These are phyloP conservation scores for Vanderwaltozyma tropicalis DNA, from an alignment of 805 yeast genomes.

Conservation along the genomic window DNA sequence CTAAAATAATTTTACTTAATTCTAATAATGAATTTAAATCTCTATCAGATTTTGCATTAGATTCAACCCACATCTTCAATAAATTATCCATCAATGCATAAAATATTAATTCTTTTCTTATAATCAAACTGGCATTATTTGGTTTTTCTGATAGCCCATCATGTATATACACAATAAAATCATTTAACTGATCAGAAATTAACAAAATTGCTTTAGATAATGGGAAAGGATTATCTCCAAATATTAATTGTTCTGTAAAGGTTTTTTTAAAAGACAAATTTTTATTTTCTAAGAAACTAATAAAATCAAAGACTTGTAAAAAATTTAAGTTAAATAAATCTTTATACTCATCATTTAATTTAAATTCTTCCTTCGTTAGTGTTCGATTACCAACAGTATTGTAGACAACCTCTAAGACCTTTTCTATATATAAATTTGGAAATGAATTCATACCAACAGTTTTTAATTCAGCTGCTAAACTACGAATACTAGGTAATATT, in stretches of 20 bases:
- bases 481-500: too few relatives aligned
- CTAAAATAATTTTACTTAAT: slow-evolving; percentile 31
- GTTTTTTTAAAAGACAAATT: slow-evolving; percentile 52
- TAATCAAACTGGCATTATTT: slow-evolving; percentile 6
- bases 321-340: slow-evolving; percentile 13
- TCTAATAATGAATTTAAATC: slow-evolving; percentile 45
- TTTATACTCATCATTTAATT: slow-evolving; percentile 5
- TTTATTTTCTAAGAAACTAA: slow-evolving; percentile 44
- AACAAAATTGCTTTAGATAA: slow-evolving; percentile 31
- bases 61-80: slow-evolving; percentile 53
- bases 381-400: not conserved
- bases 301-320: slow-evolving; percentile 43
- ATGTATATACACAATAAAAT: not conserved
- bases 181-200: slow-evolving; percentile 24
- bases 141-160: not conserved
- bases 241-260: slow-evolving; percentile 54
- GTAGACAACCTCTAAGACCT: not conserved
- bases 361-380: not conserved
- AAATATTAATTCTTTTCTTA: slow-evolving; percentile 42
- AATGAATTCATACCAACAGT: not conserved
- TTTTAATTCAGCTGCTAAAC: not conserved
- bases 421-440: not conserved
- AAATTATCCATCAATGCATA: slow-evolving; percentile 47
- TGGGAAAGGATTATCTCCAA: slow-evolving; percentile 46
- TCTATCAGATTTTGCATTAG: slow-evolving; percentile 36